phyloP scores from a whole-genome alignment of 345 rosid species.

The Populus alba region DNA sequence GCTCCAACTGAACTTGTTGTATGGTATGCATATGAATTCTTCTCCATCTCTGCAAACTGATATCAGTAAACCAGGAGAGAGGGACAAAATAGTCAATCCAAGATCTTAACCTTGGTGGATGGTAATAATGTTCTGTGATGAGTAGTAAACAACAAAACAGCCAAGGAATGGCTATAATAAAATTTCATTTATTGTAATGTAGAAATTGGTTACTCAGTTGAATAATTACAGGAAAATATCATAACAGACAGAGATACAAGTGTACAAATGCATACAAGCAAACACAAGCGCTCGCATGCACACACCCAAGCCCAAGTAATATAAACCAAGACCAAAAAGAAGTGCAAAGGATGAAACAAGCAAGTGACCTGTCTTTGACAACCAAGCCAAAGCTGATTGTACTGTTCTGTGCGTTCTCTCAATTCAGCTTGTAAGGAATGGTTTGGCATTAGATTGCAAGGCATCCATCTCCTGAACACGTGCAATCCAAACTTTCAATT shows the following conservation, averaged over 20 bases:
- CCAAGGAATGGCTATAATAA: neutral
- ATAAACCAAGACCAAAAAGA: slow-evolving; percentile 3
- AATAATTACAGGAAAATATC: too few species aligned
- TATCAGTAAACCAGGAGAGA: slow-evolving; percentile 15
- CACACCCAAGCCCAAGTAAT: slow-evolving; percentile 3
- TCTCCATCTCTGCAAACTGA: slow-evolving; percentile 91
- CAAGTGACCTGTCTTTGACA: slow-evolving; percentile 90
- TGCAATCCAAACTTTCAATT: slow-evolving; percentile 74
- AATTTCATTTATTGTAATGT: neutral
- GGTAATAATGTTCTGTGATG: neutral
- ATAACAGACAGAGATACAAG: neutral
- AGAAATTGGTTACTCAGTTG: too few species aligned
- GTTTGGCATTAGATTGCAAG: slow-evolving; percentile 65
- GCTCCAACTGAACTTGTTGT: slow-evolving; percentile 83
- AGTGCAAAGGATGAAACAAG: slow-evolving; percentile 2
- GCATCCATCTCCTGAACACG: slow-evolving; percentile 90
- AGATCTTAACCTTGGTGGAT: neutral
- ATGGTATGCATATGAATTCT: slow-evolving; percentile 74
- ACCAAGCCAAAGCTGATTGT: slow-evolving; percentile 84
- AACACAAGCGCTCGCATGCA: neutral
- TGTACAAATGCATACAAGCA: neutral
- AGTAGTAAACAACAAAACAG: neutral
- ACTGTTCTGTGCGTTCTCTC: slow-evolving; percentile 81
- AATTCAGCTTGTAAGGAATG: slow-evolving; percentile 77
- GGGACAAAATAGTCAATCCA: slow-evolving; percentile 10